phyloP scores from a whole-genome alignment of 2,329 filamentous ascomycete species.

The Penicillium sp. region DNA sequence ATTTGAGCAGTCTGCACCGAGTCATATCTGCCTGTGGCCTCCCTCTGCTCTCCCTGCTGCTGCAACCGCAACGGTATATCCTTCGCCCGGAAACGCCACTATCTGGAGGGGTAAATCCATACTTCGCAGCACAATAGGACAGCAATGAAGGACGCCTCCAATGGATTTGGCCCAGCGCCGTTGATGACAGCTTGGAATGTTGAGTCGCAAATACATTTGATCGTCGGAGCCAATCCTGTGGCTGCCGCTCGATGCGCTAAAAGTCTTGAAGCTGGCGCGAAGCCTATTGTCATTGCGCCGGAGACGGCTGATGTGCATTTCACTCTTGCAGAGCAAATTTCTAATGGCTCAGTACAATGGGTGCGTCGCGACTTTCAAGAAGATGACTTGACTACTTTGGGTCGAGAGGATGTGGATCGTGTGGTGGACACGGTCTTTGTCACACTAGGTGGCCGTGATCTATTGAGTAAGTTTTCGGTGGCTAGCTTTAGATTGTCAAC shows the following conservation, averaged over 20 bases:
- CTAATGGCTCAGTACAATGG: constrained; percentile 48
- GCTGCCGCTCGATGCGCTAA: constrained; percentile 82
- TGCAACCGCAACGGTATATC: constrained; percentile 1
- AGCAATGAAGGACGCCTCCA: constrained; percentile 40
- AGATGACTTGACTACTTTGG: constrained; percentile 71
- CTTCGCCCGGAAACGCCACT: constrained; percentile 5
- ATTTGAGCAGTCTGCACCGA: not conserved
- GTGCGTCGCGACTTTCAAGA: constrained; percentile 64
- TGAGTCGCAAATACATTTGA: constrained; percentile 67
- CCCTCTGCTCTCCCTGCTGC: not conserved
- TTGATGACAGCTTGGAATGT: constrained; percentile 48
- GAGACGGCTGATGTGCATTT: constrained; percentile 64
- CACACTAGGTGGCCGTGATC: constrained; percentile 61
- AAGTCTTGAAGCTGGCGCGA: constrained; percentile 80
- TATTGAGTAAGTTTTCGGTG: constrained; percentile 50
- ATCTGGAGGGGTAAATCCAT: constrained; percentile 17
- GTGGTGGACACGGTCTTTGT: constrained; percentile 94
- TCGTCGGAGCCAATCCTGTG: constrained; percentile 83
- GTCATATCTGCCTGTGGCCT: not conserved
- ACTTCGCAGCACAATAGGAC: constrained; percentile 21
- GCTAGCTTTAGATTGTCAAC: constrained; percentile 29
- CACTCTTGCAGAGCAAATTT: constrained; percentile 53
- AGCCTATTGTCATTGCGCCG: constrained; percentile 76
- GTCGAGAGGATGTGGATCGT: constrained; percentile 74
- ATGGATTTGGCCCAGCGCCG: constrained; percentile 30